Evolutionary conservation across 768 basidiomycete genomes (phyloP), one percentile per base, ranked within the genome.

Genomic region (Pisolithus marmoratus): DNA sequence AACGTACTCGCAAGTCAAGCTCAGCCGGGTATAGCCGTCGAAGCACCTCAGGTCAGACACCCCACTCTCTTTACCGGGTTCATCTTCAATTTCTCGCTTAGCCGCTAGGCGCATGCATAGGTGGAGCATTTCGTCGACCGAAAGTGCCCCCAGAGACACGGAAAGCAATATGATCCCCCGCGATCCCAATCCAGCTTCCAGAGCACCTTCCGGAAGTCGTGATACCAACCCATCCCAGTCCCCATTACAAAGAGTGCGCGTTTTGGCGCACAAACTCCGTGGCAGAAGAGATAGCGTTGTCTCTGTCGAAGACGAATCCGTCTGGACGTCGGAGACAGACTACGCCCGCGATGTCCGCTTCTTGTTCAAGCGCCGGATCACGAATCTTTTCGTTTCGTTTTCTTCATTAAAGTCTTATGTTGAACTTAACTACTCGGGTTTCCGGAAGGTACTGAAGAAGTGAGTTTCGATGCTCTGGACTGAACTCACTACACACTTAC

Each of bases 401-500:
- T 84, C 84, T 14, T 83, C 84, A 26, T 76, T 98, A 51, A 81
- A 78, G 65, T 87, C 91, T 6, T 99, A 92, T 57, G 83, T 92
- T 51, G 92, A 97, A 61, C 72, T 96, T 52, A 98, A 98, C 66
- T 80, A 90, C 64, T 88, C 91, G 0, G 95, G 94, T 1, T 92
- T 97, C 71, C 81, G 91, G 59, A 97, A 97, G 75, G 94, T 95
- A 36, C 66, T 94, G 63, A 97, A 97, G 72, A 97, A 97, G 87
- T 93, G 64, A 52, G 82, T 67, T 27, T 4, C 4, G 31, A 49
- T 7, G 11, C 6, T 5, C 2, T 17, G 1, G 12, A 34, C 14
- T 34, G n/a, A 14, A 20, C 11, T 7, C 42, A 15, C 17, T 26
- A 11, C 6, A 17, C 15, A 11, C 34, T 34, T 29, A 34, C 51